These are phyloP conservation scores for Shiraia sp. DNA, from an alignment of 2,329 filamentous ascomycete genomes.

Conservation along the genomic window DNA sequence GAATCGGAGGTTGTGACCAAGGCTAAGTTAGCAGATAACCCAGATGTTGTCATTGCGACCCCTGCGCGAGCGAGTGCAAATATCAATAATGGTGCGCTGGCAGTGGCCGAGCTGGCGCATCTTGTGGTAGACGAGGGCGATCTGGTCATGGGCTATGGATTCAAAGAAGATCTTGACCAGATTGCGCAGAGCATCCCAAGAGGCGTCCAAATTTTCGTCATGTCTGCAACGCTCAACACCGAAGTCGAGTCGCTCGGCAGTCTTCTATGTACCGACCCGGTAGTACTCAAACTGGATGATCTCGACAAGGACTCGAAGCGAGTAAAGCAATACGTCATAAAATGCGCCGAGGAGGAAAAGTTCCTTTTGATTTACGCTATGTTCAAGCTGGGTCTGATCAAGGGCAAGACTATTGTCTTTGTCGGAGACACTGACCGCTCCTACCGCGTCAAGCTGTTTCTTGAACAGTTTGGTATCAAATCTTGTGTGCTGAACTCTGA, in stretches of 20 bases:
- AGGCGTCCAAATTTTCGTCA: slow-evolving; percentile 86
- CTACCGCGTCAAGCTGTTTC: slow-evolving; percentile 90
- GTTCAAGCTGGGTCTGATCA: slow-evolving; percentile 91
- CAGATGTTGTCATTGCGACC: slow-evolving; percentile 89
- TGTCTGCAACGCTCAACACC: slow-evolving; percentile 87
- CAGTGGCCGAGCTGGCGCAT: slow-evolving; percentile 71
- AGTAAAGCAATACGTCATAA: slow-evolving; percentile 85
- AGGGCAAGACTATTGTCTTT: slow-evolving; percentile 86
- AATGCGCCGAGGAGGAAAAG: slow-evolving; percentile 96
- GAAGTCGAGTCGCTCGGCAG: slow-evolving; percentile 85
- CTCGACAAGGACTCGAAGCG: slow-evolving; percentile 75
- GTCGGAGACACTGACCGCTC: slow-evolving; percentile 86
- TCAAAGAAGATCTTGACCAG: slow-evolving; percentile 84
- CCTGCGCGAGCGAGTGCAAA: slow-evolving; percentile 82
- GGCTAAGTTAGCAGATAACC: slow-evolving; percentile 80
- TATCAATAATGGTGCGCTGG: slow-evolving; percentile 72
- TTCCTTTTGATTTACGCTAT: slow-evolving; percentile 92
- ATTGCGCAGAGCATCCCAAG: slow-evolving; percentile 78
- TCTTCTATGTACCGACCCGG: slow-evolving; percentile 82
- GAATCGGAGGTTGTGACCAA: slow-evolving; percentile 87
- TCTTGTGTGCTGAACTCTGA: slow-evolving; percentile 94
- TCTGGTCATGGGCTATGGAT: slow-evolving; percentile 89
- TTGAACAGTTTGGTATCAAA: slow-evolving; percentile 95
- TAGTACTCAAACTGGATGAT: slow-evolving; percentile 80
- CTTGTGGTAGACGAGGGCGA: slow-evolving; percentile 95